phyloP scores from a whole-genome alignment of 306 rosid genomes.

The Rubus parviflorus region DNA sequence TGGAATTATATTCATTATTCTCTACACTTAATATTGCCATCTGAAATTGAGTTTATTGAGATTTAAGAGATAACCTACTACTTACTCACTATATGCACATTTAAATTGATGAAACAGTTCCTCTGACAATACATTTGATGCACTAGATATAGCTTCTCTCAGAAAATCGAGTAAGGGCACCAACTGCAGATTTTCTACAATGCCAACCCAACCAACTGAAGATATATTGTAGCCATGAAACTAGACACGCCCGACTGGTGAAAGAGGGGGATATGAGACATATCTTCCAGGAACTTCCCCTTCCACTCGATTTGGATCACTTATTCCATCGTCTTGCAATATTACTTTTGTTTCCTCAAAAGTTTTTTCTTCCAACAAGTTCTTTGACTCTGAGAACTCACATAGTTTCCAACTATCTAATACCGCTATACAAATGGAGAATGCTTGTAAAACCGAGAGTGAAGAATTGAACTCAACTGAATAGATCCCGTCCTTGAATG shows the following conservation, averaged over 20 bases:
- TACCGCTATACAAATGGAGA: conserved; percentile 81
- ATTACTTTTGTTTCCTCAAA: conserved; percentile 24
- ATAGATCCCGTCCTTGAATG: conserved; percentile 65
- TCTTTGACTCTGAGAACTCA: conserved; percentile 48
- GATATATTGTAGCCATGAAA: conserved; percentile 12
- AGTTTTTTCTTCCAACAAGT: conserved; percentile 44
- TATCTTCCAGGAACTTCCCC: conserved; percentile 43
- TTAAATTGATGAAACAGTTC: conserved; percentile 35
- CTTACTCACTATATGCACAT: conserved; percentile 50
- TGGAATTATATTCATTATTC: background rate
- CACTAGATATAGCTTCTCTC: conserved; percentile 31
- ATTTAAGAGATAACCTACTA: conserved; percentile 24
- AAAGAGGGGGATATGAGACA: conserved; percentile 47
- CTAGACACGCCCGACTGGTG: conserved; percentile 59
- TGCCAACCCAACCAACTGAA: conserved; percentile 7
- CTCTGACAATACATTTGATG: conserved; percentile 28
- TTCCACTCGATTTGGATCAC: conserved; percentile 20
- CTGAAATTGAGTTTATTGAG: conserved; percentile 4
- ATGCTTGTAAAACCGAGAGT: conserved; percentile 78
- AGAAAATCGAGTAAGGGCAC: conserved; percentile 1
- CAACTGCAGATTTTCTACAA: conserved; percentile 14
- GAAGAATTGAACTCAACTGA: conserved; percentile 76
- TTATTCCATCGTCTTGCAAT: conserved; percentile 43
- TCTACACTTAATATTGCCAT: background rate
- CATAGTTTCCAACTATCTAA: conserved; percentile 60